phyloP scores from a whole-genome alignment of 2,329 filamentous ascomycete species.

The Ceratocystis ficicola region DNA sequence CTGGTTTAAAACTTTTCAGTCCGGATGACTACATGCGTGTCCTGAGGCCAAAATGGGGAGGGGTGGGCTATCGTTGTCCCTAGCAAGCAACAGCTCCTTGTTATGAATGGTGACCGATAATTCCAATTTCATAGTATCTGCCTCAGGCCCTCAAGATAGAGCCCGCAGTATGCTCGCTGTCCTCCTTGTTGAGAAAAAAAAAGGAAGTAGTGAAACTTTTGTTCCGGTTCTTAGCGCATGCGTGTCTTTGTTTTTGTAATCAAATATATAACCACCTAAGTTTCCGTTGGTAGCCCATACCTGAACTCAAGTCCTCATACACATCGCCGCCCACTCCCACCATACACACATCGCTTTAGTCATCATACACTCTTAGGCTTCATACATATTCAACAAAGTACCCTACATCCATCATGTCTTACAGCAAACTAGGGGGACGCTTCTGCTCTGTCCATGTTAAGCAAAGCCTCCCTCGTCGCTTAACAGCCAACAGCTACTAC shows the following conservation, averaged over 20 bases:
- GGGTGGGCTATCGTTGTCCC: background rate
- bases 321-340: background rate
- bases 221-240: background rate
- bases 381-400: background rate
- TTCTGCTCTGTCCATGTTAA: slow-evolving; percentile 15
- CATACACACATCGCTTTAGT: background rate
- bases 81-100: background rate
- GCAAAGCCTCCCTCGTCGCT: slow-evolving; percentile 5
- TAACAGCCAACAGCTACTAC: slow-evolving; percentile 3
- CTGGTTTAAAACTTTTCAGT: background rate
- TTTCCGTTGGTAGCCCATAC: background rate
- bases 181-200: background rate
- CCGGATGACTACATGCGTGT: background rate
- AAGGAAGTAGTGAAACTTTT: background rate
- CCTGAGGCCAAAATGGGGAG: slow-evolving; percentile 3
- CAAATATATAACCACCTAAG: background rate
- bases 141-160: background rate
- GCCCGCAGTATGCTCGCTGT: background rate
- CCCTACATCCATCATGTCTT: background rate
- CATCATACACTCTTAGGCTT: background rate
- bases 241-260: background rate
- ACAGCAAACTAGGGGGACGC: background rate
- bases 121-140: background rate
- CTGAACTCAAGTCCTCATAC: background rate
- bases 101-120: background rate